phyloP scores from a whole-genome alignment of 129 eudicot genomes.

The Kitagawia praeruptora region DNA sequence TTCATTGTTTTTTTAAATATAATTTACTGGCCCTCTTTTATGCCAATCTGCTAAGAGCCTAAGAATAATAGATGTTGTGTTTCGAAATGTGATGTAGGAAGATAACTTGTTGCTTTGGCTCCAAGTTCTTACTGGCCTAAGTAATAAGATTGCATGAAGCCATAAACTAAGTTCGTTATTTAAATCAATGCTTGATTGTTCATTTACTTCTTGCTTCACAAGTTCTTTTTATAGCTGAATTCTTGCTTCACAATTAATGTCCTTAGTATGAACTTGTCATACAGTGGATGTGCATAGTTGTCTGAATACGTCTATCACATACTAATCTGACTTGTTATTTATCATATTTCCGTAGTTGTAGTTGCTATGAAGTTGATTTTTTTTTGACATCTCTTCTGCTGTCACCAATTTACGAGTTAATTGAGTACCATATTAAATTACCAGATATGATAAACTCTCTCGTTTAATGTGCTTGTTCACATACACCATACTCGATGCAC shows the following conservation, averaged over 20 bases:
- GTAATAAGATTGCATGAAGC: background rate
- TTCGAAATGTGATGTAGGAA: background rate
- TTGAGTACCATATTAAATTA: background rate
- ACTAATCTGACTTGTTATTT: background rate
- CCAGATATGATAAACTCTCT: background rate
- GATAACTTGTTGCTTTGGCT: background rate
- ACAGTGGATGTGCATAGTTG: slow-evolving; percentile 2
- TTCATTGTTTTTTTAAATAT: background rate
- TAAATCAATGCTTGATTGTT: background rate
- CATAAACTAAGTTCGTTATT: background rate
- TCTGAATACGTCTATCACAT: background rate
- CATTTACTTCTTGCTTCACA: background rate
- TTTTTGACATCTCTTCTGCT: background rate
- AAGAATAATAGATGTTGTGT: background rate
- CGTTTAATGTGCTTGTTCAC: background rate
- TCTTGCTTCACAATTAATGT: background rate
- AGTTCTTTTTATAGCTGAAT: too few relatives aligned
- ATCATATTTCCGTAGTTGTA: background rate
- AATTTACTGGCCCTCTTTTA: background rate
- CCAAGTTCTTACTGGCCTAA: slow-evolving; percentile 1
- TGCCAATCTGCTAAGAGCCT: background rate
- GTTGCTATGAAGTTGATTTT: background rate
- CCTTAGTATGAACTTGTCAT: background rate
- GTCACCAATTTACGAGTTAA: background rate
- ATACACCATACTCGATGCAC: background rate